Base-by-base conservation (phyloP, 2,329 filamentous ascomycete species). In the Amauroascus niger region DNA sequence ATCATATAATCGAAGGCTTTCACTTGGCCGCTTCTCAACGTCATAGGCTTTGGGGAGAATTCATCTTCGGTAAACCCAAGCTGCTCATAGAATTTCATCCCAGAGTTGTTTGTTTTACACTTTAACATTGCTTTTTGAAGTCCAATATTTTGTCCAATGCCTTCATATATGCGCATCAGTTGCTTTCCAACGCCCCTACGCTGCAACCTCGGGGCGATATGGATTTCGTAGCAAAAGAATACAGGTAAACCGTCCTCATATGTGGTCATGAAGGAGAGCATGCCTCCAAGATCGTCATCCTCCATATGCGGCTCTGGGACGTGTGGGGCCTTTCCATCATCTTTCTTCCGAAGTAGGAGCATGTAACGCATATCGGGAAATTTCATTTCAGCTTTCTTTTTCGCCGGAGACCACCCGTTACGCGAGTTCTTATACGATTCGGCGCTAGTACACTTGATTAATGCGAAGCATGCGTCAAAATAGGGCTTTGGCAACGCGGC, bases 141-240 rank as follows among this genome's bases (percentile, higher is more conserved):
- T 0, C 72, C 72, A 14, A 76, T 67, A 1, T 67, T 67, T 24
- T 60, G 55, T 9, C 76, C 79, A 26, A 79, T 70, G 1, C 62
- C 56, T 60, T 80, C 76, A 14, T 74, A 74, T 43, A 73, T 57
- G 1, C 58, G 52, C 67, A 84, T 74, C 54, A 83, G 62, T 35
- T 71, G 65, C 28, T 60, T 67, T 1, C 80, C 81, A 1, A 83
- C 55, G 0, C 79, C 78, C n/a, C 63, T 67, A 6, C 74, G 71
- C 40, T 77, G 74, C 4, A 74, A 63, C 2, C 49, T 47, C 0
- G 71, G 65, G 1, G 65, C 60, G 6, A 82, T 69, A 59, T 83
- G 81, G 11, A 84, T 72, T 64, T 84, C 81, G 65, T 83, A 84
- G 59, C 81, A 75, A 63, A 83, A 84, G n/a, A 81, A 56, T 5